phyloP scores from a whole-genome alignment of 805 yeast genomes.

The Debaryomyces prosopidis region DNA sequence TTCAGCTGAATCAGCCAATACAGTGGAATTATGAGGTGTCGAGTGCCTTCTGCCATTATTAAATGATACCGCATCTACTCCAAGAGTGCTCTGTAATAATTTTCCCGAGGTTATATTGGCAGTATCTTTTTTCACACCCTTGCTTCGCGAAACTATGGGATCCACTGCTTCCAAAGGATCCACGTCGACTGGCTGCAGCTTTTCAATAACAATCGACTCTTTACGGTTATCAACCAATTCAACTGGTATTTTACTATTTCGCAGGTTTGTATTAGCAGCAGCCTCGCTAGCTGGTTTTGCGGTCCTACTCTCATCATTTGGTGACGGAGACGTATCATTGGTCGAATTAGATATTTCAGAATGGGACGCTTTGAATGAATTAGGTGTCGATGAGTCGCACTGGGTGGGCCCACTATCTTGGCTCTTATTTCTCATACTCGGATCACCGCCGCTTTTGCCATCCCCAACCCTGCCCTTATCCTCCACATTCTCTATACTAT shows the following conservation, averaged over 20 bases:
- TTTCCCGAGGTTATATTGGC: not conserved
- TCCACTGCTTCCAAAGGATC: not conserved
- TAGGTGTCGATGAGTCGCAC: constrained; percentile 21
- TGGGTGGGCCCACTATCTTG: too few species aligned
- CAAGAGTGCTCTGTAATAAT: not conserved
- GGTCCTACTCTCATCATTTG: constrained; percentile 14
- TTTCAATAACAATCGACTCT: not conserved
- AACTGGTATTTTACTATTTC: not conserved
- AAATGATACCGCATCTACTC: not conserved
- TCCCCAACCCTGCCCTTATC: not conserved
- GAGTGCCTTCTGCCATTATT: constrained; percentile 14
- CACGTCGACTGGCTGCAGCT: not conserved
- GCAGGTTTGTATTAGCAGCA: not conserved
- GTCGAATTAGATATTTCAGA: constrained; percentile 23
- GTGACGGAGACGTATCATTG: constrained; percentile 28
- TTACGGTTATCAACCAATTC: not conserved
- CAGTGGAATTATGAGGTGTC: constrained; percentile 9
- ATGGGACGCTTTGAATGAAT: constrained; percentile 23
- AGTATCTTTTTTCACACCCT: not conserved
- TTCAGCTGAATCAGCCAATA: not conserved
- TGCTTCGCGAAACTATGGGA: not conserved
- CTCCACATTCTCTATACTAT: not conserved
- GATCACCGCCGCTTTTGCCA: not conserved
- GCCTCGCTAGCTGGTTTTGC: not conserved
- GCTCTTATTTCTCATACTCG: not conserved